Evolutionary conservation across 2,329 filamentous ascomycete species (phyloP).

Genomic region (Stachybotrys chlorohalonatus): DNA sequence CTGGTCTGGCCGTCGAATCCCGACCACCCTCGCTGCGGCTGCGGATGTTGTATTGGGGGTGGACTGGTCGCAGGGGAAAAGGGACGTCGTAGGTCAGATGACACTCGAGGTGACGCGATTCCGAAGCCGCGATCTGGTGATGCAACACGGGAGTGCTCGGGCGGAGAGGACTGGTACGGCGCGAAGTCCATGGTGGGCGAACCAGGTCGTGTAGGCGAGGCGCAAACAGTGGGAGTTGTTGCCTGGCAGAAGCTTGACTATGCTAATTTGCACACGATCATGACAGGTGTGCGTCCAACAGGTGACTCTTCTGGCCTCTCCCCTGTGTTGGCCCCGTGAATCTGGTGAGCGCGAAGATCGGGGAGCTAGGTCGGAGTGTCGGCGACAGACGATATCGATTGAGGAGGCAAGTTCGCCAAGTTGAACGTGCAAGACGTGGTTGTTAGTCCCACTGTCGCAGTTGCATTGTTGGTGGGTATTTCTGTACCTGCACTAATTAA

Average conservation of each 20-base stretch:
- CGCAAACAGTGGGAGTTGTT: not conserved
- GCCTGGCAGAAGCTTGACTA: not conserved
- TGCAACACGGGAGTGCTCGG: conserved; percentile 72
- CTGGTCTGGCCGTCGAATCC: conserved; percentile 28
- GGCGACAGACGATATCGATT: too few relatives aligned
- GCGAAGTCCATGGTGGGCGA: conserved; percentile 72
- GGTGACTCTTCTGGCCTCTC: not conserved
- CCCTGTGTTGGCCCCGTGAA: not conserved
- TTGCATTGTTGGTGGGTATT: too few relatives aligned
- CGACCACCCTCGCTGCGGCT: conserved; percentile 47
- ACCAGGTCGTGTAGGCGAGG: not conserved
- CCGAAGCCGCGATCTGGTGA: conserved; percentile 45
- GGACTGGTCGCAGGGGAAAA: conserved; percentile 38
- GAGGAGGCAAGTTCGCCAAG: too few relatives aligned
- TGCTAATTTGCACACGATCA: not conserved
- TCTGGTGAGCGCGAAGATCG: too few relatives aligned
- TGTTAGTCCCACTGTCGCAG: too few relatives aligned
- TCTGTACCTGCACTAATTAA: too few relatives aligned
- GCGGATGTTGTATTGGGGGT: conserved; percentile 36
- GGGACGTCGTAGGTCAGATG: conserved; percentile 44
- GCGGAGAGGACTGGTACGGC: conserved; percentile 88
- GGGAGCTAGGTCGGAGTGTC: too few relatives aligned
- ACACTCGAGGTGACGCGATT: conserved; percentile 40
- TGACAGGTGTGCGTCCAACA: not conserved
- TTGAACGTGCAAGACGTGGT: too few relatives aligned